Evolutionary conservation across 768 basidiomycete genomes (phyloP).

Genomic region (Lepiota brunneoincarnata): DNA sequence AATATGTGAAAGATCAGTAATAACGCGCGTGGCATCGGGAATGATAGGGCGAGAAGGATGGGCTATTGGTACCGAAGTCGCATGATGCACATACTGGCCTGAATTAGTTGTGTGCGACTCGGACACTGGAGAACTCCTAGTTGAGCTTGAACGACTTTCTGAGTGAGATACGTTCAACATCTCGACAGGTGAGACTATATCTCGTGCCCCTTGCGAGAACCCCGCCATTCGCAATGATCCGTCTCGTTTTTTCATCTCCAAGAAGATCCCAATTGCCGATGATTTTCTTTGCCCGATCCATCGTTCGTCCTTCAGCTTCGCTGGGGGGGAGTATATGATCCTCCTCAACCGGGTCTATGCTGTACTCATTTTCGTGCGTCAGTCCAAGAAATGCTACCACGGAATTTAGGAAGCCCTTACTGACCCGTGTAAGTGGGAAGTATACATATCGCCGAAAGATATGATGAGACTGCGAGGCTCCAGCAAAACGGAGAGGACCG

Average conservation of each 20-base stretch:
- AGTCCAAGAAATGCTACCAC: background rate
- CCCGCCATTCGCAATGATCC: conserved; percentile 45
- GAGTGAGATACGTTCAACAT: conserved; percentile 63
- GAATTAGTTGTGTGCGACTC: background rate
- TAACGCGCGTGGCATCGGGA: too few species aligned
- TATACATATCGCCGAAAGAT: conserved; percentile 68
- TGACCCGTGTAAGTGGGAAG: conserved; percentile 71
- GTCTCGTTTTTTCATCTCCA: conserved; percentile 32
- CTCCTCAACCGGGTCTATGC: conserved; percentile 56
- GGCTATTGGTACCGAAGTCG: background rate
- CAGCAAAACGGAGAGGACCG: conserved; percentile 71
- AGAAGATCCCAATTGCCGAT: conserved; percentile 64
- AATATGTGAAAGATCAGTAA: background rate
- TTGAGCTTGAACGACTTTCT: conserved; percentile 24
- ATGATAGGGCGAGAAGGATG: too few species aligned
- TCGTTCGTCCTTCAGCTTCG: conserved; percentile 9
- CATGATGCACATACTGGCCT: background rate
- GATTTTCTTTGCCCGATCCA: background rate
- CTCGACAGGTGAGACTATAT: conserved; percentile 85
- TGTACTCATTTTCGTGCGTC: conserved; percentile 18
- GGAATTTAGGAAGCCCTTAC: conserved; percentile 15
- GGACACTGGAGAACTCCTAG: conserved; percentile 14
- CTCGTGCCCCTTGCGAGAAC: conserved; percentile 54
- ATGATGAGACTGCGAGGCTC: conserved; percentile 87
- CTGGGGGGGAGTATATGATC: conserved; percentile 41